Conservation (phyloP, 306 rosid species). For the Gillenia trifoliata region DNA sequence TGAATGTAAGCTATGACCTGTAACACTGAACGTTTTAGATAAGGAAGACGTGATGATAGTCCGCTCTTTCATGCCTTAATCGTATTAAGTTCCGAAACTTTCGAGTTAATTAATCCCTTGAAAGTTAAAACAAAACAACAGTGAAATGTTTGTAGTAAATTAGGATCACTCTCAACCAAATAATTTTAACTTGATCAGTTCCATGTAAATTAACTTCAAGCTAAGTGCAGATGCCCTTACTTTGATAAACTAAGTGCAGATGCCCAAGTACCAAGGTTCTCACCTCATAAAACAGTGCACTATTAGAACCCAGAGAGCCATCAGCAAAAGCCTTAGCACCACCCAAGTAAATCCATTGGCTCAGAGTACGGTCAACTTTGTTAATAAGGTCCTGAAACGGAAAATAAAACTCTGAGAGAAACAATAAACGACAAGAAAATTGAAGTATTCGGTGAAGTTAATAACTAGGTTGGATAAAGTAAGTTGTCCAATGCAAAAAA, state of each 20-base stretch:
- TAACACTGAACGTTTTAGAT: constrained; percentile 73
- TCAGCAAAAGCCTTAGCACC: constrained; percentile 90
- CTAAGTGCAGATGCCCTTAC: background rate
- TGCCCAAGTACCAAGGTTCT: constrained; percentile 25
- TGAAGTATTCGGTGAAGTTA: background rate
- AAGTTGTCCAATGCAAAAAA: background rate
- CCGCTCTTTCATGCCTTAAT: constrained; percentile 77
- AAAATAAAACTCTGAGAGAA: constrained; percentile 17
- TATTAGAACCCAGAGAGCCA: constrained; percentile 79
- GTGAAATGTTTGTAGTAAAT: background rate
- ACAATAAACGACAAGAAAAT: constrained; percentile 12
- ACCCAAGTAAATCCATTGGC: constrained; percentile 82
- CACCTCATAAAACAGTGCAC: constrained; percentile 89
- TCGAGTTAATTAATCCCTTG: no score
- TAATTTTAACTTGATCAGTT: background rate
- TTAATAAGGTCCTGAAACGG: constrained; percentile 50
- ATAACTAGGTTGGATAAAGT: background rate
- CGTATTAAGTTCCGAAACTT: background rate
- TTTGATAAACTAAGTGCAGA: background rate
- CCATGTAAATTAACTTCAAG: background rate
- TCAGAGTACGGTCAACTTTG: constrained; percentile 47
- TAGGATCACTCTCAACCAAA: background rate
- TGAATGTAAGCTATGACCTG: constrained; percentile 36
- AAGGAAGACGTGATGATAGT: constrained; percentile 79
- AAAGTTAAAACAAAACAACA: background rate